These are phyloP conservation scores for Metschnikowia noctiluminum DNA, from an alignment of 805 yeast species.

Conservation along the genomic window DNA sequence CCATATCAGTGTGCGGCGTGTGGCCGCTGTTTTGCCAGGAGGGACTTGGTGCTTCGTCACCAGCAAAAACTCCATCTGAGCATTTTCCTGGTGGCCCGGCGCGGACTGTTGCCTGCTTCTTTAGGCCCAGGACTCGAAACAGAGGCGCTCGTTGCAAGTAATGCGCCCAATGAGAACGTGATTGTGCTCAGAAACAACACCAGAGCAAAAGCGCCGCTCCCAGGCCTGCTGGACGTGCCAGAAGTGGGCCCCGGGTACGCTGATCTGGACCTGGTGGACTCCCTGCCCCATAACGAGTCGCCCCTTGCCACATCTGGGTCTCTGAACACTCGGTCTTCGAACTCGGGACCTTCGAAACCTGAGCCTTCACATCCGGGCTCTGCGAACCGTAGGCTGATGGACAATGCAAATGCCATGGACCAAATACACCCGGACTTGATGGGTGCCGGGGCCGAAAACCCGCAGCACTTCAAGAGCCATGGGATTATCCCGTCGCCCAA, in stretches of 20 bases:
- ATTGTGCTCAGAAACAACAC: slow-evolving; percentile 53
- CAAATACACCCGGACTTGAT: too few species aligned
- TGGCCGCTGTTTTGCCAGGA: slow-evolving; percentile 91
- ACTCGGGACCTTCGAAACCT: too few species aligned
- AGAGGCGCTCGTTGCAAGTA: slow-evolving; percentile 14
- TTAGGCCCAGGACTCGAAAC: slow-evolving; percentile 7
- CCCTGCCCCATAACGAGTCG: slow-evolving; percentile 11
- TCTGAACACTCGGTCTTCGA: too few species aligned
- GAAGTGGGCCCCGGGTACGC: background rate
- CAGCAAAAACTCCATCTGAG: slow-evolving; percentile 80
- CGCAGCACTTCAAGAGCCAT: background rate
- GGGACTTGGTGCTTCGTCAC: slow-evolving; percentile 85
- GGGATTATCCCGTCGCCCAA: slow-evolving; percentile 25
- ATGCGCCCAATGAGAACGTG: slow-evolving; percentile 42
- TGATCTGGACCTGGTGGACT: slow-evolving; percentile 11
- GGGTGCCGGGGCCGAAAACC: too few species aligned
- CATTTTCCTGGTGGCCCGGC: slow-evolving; percentile 15
- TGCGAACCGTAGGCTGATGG: too few species aligned
- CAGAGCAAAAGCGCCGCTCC: slow-evolving; percentile 48
- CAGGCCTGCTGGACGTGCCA: slow-evolving; percentile 14
- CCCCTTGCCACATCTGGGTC: background rate
- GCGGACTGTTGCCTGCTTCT: slow-evolving; percentile 15
- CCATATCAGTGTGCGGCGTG: slow-evolving; percentile 96
- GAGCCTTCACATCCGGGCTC: too few species aligned
- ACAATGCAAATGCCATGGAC: too few species aligned